These are phyloP conservation scores for Penicillium olsonii DNA, from an alignment of 2,329 filamentous ascomycete species.

Conservation along the genomic window DNA sequence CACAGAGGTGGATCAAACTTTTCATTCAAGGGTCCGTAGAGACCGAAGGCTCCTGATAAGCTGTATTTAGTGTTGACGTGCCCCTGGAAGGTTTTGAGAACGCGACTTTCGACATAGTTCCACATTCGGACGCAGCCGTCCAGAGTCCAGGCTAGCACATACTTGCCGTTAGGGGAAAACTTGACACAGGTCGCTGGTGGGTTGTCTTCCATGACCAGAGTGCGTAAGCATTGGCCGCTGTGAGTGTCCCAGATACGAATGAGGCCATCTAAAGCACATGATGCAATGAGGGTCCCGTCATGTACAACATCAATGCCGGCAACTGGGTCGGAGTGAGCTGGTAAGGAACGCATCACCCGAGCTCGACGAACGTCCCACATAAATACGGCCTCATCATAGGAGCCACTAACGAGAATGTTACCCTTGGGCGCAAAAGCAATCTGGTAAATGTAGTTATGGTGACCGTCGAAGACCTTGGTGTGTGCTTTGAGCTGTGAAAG, in stretches of 20 bases:
- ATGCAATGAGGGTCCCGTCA: slow-evolving; percentile 89
- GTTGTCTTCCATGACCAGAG: slow-evolving; percentile 94
- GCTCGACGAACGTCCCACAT: slow-evolving; percentile 93
- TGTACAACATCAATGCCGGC: slow-evolving; percentile 88
- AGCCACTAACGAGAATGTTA: slow-evolving; percentile 92
- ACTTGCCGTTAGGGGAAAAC: slow-evolving; percentile 93
- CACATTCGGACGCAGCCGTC: slow-evolving; percentile 89
- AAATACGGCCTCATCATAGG: slow-evolving; percentile 96
- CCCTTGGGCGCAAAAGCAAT: slow-evolving; percentile 97
- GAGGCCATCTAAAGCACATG: slow-evolving; percentile 86
- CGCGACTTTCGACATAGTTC: slow-evolving; percentile 89
- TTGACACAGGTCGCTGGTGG: slow-evolving; percentile 84
- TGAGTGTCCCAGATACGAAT: slow-evolving; percentile 95
- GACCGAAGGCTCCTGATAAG: slow-evolving; percentile 80
- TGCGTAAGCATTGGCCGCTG: slow-evolving; percentile 92
- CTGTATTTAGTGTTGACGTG: slow-evolving; percentile 83
- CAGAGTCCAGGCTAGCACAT: slow-evolving; percentile 86
- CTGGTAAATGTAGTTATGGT: slow-evolving; percentile 95
- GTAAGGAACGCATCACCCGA: slow-evolving; percentile 82
- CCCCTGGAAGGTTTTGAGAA: slow-evolving; percentile 96
- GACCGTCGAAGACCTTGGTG: slow-evolving; percentile 69
- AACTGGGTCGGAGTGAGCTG: slow-evolving; percentile 93
- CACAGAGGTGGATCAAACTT: slow-evolving; percentile 17
- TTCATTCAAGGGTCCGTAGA: slow-evolving; percentile 54
- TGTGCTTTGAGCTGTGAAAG: slow-evolving; percentile 54